phyloP scores from a whole-genome alignment of 768 basidiomycete species.

The Mycena epipterygia region DNA sequence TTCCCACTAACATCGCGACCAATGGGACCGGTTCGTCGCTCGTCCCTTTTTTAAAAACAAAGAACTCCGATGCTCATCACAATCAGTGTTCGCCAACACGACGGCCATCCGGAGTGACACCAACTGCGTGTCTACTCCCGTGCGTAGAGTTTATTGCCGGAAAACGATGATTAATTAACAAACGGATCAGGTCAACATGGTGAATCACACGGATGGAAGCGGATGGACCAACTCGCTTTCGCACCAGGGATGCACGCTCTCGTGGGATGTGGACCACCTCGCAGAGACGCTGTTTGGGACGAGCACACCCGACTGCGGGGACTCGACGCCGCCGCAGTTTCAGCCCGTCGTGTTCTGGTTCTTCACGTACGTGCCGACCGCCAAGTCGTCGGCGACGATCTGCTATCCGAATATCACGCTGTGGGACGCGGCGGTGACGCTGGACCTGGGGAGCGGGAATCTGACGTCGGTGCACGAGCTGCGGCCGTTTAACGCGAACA shows the following conservation, averaged over 20 bases:
- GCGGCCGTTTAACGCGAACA: slow-evolving; percentile 50
- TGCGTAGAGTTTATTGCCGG: slow-evolving; percentile 37
- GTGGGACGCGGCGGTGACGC: slow-evolving; percentile 58
- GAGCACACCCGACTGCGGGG: slow-evolving; percentile 45
- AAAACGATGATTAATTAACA: background rate
- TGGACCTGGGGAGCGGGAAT: slow-evolving; percentile 61
- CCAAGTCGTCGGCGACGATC: slow-evolving; percentile 59
- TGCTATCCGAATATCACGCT: slow-evolving; percentile 62
- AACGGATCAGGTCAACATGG: slow-evolving; percentile 54
- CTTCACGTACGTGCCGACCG: slow-evolving; percentile 58
- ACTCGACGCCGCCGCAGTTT: slow-evolving; percentile 50
- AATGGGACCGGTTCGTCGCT: slow-evolving; percentile 27
- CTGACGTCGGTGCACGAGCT: slow-evolving; percentile 58
- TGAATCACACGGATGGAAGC: slow-evolving; percentile 40
- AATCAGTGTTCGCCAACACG: slow-evolving; percentile 61
- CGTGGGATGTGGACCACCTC: slow-evolving; percentile 56
- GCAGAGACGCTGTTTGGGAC: slow-evolving; percentile 59
- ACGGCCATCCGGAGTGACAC: slow-evolving; percentile 62
- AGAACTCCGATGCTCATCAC: background rate
- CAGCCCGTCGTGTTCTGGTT: slow-evolving; percentile 71
- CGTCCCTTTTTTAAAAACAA: background rate
- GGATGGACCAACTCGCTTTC: slow-evolving; percentile 61
- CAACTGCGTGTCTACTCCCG: slow-evolving; percentile 55
- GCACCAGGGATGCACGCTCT: slow-evolving; percentile 55
- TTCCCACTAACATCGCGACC: slow-evolving; percentile 39